These are phyloP conservation scores for Hypomontagnella monticulosa DNA, from an alignment of 495 filamentous ascomycete genomes.

Conservation along the genomic window DNA sequence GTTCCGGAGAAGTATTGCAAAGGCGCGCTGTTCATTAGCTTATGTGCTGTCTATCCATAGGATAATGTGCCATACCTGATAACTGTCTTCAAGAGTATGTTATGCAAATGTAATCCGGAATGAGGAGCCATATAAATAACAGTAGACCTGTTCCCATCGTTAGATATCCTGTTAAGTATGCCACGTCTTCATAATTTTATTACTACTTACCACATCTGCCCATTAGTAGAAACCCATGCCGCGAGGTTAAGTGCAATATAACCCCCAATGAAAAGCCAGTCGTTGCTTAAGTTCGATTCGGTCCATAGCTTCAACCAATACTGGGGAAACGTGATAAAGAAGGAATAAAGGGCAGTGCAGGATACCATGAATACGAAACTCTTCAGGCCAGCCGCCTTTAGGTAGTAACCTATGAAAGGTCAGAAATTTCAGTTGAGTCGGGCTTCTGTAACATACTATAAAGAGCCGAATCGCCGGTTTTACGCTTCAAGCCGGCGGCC, in stretches of 20 bases:
- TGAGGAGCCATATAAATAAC: constrained; percentile 32
- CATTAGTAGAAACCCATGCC: constrained; percentile 46
- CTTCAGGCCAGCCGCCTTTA: constrained; percentile 59
- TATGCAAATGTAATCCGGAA: constrained; percentile 30
- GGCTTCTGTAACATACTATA: constrained; percentile 51
- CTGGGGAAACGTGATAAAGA: constrained; percentile 52
- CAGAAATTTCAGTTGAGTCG: constrained; percentile 13
- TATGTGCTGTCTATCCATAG: not conserved
- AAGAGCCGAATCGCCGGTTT: constrained; percentile 63
- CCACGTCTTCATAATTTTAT: not conserved
- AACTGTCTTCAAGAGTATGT: constrained; percentile 23
- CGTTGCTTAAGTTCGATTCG: constrained; percentile 24
- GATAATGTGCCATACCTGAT: not conserved
- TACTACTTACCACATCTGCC: constrained; percentile 40
- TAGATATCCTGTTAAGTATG: not conserved
- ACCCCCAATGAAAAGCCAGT: constrained; percentile 42
- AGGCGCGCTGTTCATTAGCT: constrained; percentile 33
- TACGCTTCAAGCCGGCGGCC: constrained; percentile 38
- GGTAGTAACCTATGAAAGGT: constrained; percentile 60
- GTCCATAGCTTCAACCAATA: constrained; percentile 56
- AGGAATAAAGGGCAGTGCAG: constrained; percentile 43
- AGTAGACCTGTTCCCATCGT: constrained; percentile 18
- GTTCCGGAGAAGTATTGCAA: constrained; percentile 37
- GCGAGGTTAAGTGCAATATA: constrained; percentile 43
- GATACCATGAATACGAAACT: constrained; percentile 56